Conservation (phyloP, 2,329 filamentous ascomycete genomes). For the Sphaerulina vaccinii region DNA sequence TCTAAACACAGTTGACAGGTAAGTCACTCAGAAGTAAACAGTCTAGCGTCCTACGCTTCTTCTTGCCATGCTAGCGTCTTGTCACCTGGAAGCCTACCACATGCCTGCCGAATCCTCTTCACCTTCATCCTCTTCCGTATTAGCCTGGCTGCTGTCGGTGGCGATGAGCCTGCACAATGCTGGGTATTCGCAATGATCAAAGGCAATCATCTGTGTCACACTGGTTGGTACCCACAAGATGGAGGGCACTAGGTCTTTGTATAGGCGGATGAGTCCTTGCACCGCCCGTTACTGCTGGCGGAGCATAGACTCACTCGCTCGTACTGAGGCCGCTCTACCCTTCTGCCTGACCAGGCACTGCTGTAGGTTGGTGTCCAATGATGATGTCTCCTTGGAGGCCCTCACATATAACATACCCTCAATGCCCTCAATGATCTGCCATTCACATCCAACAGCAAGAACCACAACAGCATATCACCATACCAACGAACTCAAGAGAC, state of each 20-base stretch:
- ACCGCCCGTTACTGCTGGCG: constrained; percentile 13
- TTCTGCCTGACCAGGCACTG: constrained; percentile 14
- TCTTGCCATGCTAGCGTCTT: background rate
- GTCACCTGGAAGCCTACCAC: constrained; percentile 3
- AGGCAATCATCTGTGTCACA: constrained; percentile 6
- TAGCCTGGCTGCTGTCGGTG: background rate
- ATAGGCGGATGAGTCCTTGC: constrained; percentile 4
- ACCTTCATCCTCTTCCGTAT: background rate
- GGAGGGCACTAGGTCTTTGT: constrained; percentile 2
- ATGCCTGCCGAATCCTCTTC: constrained; percentile 3
- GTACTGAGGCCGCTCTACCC: constrained; percentile 11
- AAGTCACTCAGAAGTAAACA: constrained; percentile 3
- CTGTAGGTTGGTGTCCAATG: constrained; percentile 5
- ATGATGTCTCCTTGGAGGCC: background rate
- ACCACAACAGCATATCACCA: constrained; percentile 1
- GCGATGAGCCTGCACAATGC: background rate
- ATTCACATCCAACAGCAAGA: background rate
- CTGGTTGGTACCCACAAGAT: constrained; percentile 6
- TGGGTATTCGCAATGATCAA: background rate
- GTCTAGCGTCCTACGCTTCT: constrained; percentile 1
- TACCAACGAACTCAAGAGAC: background rate
- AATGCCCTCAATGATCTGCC: constrained; percentile 3
- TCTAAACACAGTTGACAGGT: background rate
- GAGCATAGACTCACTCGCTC: background rate
- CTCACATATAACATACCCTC: constrained; percentile 2